Percentiles rank a stretch among this genome's conserved stretches.
These are phyloP conservation scores for Chalciporus piperatoides DNA, from an alignment of 1,284 basidiomycete genomes.

Conservation along the genomic window DNA sequence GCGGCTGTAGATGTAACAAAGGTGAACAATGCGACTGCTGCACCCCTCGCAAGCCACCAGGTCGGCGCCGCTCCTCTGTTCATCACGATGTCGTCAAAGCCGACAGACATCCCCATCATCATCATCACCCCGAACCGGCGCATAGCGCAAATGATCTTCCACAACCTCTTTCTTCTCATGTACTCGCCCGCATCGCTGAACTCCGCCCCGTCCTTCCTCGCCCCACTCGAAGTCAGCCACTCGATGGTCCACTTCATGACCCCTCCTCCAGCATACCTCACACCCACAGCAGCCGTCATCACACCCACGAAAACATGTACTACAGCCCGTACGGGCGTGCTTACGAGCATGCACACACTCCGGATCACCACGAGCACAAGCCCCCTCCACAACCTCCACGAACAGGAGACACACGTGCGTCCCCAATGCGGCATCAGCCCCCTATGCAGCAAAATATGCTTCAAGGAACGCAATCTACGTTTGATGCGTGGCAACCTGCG, in stretches of 20 bases:
- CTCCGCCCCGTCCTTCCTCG: conserved; percentile 55
- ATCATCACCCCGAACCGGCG: conserved; percentile 16
- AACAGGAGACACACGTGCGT: conserved; percentile 20
- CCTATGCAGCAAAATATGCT: conserved; percentile 15
- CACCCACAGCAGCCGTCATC: conserved; percentile 37
- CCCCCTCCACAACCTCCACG: conserved; percentile 17
- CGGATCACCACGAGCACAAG: conserved; percentile 30
- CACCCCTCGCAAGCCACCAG: conserved; percentile 35
- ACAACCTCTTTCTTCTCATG: conserved; percentile 35
- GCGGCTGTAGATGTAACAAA: conserved; percentile 44
- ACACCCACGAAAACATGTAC: conserved; percentile 41
- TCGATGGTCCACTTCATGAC: conserved; percentile 38
- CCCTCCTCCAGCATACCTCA: conserved; percentile 40
- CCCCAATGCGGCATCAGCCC: conserved; percentile 18
- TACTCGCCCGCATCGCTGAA: conserved; percentile 52
- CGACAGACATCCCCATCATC: conserved; percentile 19
- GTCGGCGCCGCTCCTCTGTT: conserved; percentile 32
- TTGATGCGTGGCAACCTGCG: conserved; percentile 27
- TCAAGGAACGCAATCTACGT: conserved; percentile 16
- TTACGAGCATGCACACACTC: conserved; percentile 43
- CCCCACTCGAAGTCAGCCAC: conserved; percentile 30
- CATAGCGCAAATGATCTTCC: conserved; percentile 14
- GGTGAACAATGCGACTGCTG: conserved; percentile 57
- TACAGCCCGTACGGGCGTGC: conserved; percentile 64
- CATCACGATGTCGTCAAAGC: conserved; percentile 28